These are phyloP conservation scores for Paxillus involutus DNA, from an alignment of 768 basidiomycete species.

Conservation along the genomic window DNA sequence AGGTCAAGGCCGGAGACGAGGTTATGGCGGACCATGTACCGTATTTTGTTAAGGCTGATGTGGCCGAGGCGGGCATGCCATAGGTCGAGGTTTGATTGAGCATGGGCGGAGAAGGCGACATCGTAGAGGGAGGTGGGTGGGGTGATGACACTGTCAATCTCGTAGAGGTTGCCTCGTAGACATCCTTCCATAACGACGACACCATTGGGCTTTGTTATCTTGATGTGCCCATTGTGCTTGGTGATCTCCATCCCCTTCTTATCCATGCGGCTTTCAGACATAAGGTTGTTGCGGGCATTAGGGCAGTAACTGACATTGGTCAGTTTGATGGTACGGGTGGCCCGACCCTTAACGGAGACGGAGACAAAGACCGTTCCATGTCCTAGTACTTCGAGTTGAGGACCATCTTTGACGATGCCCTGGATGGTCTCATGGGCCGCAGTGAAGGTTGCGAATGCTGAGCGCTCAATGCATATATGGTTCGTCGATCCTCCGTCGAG, in stretches of 20 bases:
- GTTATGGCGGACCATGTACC: slow-evolving; percentile 4
- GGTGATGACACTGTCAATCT: slow-evolving; percentile 5
- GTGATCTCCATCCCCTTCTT: slow-evolving; percentile 5
- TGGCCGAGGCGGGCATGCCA: slow-evolving; percentile 9
- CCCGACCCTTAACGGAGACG: background rate
- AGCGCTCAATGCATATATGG: background rate
- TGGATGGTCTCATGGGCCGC: background rate
- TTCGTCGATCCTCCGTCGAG: slow-evolving; percentile 1
- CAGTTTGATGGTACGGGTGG: slow-evolving; percentile 1
- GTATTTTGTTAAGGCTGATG: slow-evolving; percentile 8
- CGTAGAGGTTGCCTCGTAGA: slow-evolving; percentile 5
- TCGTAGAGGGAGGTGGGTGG: background rate
- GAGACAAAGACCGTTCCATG: background rate
- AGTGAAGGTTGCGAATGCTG: background rate
- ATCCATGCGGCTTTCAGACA: slow-evolving; percentile 10
- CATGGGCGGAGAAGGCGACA: background rate
- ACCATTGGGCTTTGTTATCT: no score
- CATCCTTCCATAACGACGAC: slow-evolving; percentile 3
- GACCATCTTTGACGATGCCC: slow-evolving; percentile 7
- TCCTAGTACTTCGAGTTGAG: background rate
- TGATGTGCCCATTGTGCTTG: background rate
- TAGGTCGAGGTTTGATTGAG: slow-evolving; percentile 5
- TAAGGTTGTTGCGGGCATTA: slow-evolving; percentile 1
- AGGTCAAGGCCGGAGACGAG: slow-evolving; percentile 7
- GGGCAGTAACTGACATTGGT: slow-evolving; percentile 8